A percentile compares a stretch with the other conserved stretches of the same genome.
These are phyloP conservation scores for Tylopilus felleus DNA, from an alignment of 768 basidiomycete species.

Conservation along the genomic window DNA sequence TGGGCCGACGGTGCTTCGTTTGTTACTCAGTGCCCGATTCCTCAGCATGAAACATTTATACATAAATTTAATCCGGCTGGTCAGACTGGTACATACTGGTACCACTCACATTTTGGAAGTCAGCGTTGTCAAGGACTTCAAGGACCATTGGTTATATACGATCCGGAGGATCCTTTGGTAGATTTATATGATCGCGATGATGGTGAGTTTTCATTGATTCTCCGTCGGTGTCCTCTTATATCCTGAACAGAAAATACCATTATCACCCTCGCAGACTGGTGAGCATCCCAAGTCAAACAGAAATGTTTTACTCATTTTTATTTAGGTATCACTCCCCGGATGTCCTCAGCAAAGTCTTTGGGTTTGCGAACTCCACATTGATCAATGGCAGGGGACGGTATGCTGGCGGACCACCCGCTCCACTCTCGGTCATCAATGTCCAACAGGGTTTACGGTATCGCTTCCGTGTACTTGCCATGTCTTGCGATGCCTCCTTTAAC, in stretches of 20 bases:
- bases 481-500: slow-evolving; percentile 1
- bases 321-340: slow-evolving; percentile 5
- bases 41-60: slow-evolving; percentile 26
- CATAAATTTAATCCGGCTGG: slow-evolving; percentile 31
- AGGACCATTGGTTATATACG: slow-evolving; percentile 25
- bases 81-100: slow-evolving; percentile 41
- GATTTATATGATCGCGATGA: slow-evolving; percentile 43
- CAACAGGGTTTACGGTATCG: slow-evolving; percentile 2
- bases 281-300: background rate
- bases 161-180: slow-evolving; percentile 2
- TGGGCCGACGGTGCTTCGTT: slow-evolving; percentile 3
- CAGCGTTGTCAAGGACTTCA: slow-evolving; percentile 14
- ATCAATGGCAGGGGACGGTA: slow-evolving; percentile 8
- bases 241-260: slow-evolving; percentile 34
- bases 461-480: background rate
- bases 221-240: background rate
- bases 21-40: slow-evolving; percentile 6
- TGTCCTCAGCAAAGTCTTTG: background rate
- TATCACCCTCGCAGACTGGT: slow-evolving; percentile 15
- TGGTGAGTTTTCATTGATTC: slow-evolving; percentile 17
- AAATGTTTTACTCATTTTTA: background rate
- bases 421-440: slow-evolving; percentile 4
- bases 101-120: slow-evolving; percentile 24
- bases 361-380: background rate
- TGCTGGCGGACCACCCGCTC: background rate